A percentile compares a stretch with the other conserved stretches of the same genome.
phyloP scores from a whole-genome alignment of 1,284 basidiomycete species.

The Ceratobasidium sp. region DNA sequence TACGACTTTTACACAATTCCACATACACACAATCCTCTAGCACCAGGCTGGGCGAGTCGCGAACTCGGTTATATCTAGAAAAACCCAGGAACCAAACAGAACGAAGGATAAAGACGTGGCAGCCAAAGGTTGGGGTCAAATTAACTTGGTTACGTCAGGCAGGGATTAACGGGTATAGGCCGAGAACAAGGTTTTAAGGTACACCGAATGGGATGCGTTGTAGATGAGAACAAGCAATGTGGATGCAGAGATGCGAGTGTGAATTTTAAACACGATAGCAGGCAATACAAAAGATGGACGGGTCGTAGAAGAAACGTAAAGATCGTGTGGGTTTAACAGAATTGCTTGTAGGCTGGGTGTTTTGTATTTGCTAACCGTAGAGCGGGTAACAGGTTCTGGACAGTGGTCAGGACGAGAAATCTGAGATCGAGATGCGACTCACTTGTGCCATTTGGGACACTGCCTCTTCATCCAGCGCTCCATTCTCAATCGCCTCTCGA shows the following conservation, averaged over 20 bases:
- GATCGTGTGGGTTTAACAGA: background rate
- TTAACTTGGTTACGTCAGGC: no score
- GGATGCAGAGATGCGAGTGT: background rate
- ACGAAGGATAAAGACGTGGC: no score
- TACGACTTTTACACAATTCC: no score
- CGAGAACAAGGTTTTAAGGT: no score
- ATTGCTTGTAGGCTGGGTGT: constrained; percentile 20
- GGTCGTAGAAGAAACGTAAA: background rate
- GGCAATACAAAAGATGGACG: background rate
- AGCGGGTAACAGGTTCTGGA: constrained; percentile 19
- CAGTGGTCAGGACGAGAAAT: background rate
- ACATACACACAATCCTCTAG: no score
- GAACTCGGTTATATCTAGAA: no score
- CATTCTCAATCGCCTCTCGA: constrained; percentile 29
- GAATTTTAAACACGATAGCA: background rate
- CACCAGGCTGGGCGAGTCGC: no score
- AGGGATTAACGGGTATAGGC: no score
- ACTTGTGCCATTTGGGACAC: constrained; percentile 33
- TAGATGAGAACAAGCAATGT: background rate
- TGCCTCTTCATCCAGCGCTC: constrained; percentile 30
- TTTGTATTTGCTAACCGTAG: constrained; percentile 17
- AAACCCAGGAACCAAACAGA: no score
- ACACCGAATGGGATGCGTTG: background rate
- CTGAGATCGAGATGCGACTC: background rate
- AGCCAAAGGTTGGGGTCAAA: no score